Conservation (phyloP, 352 stramenopile species). For the Globisporangium irregulare region DNA sequence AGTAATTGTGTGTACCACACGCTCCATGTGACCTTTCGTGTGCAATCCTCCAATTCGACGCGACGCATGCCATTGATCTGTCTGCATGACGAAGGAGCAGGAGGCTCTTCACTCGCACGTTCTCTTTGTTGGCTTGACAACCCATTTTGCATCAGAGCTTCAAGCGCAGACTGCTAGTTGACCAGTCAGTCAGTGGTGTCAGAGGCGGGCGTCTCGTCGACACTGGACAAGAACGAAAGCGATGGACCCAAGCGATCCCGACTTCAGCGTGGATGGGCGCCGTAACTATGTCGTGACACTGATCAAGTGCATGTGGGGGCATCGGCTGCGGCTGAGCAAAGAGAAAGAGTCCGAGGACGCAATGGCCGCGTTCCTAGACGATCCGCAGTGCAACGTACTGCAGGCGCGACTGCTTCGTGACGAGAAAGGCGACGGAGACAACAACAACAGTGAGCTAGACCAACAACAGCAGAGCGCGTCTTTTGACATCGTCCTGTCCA, state of each 20-base stretch:
- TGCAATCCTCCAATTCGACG: background rate
- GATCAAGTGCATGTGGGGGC: conserved; percentile 63
- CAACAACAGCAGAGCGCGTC: background rate
- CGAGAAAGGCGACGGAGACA: conserved; percentile 17
- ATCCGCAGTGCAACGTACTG: conserved; percentile 57
- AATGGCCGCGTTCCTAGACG: conserved; percentile 67
- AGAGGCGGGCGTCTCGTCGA: background rate
- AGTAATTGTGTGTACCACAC: background rate
- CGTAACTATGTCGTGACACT: conserved; percentile 58
- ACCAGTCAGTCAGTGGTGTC: background rate
- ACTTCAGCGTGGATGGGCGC: conserved; percentile 39
- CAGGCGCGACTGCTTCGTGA: conserved; percentile 31
- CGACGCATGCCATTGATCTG: background rate
- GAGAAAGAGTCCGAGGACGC: conserved; percentile 46
- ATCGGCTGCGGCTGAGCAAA: conserved; percentile 30
- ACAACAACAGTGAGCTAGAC: background rate
- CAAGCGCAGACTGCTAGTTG: background rate
- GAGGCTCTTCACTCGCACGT: background rate
- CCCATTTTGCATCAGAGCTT: background rate
- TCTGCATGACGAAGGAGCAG: background rate
- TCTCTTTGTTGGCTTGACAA: background rate
- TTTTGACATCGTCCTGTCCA: conserved; percentile 25
- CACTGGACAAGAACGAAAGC: background rate
- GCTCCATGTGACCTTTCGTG: background rate
- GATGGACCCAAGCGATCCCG: conserved; percentile 33